Evolutionary conservation across 1,284 basidiomycete species (phyloP).

Genomic region (Cryptococcus maquisensis): DNA sequence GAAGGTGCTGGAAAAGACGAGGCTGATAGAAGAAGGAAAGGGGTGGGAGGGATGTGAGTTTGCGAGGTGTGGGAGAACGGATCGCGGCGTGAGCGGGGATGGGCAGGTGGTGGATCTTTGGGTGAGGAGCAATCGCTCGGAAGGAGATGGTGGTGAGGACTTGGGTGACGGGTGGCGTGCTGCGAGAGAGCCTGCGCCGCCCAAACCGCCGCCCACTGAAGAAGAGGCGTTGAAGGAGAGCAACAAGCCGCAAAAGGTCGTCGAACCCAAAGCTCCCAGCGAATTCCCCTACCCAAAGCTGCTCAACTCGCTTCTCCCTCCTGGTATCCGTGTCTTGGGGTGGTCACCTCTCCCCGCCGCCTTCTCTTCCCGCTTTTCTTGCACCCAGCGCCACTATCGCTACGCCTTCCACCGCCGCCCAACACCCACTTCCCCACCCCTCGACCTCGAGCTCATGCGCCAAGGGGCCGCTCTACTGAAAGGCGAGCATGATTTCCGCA

Average conservation of each 20-base stretch:
- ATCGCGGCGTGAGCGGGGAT: constrained; percentile 88
- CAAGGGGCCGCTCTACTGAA: constrained; percentile 67
- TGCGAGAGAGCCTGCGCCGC: constrained; percentile 6
- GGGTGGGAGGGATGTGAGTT: constrained; percentile 85
- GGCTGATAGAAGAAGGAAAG: constrained; percentile 65
- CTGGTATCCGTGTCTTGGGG: constrained; percentile 83
- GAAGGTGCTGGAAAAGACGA: constrained; percentile 69
- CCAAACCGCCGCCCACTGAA: neutral
- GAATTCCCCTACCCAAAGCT: constrained; percentile 76
- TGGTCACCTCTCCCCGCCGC: constrained; percentile 82
- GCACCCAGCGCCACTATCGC: constrained; percentile 88
- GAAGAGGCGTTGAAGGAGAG: constrained; percentile 2
- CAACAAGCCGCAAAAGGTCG: neutral
- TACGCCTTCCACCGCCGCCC: constrained; percentile 71
- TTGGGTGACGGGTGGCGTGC: constrained; percentile 25
- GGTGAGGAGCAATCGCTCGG: constrained; percentile 60
- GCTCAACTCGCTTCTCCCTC: constrained; percentile 86
- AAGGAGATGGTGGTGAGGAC: constrained; percentile 29
- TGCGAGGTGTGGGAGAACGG: constrained; percentile 88
- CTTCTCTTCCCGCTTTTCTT: constrained; percentile 88
- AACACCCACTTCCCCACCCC: constrained; percentile 43
- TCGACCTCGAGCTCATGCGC: constrained; percentile 73
- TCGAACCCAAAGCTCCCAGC: constrained; percentile 24
- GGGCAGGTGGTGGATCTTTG: constrained; percentile 92
- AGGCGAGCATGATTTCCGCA: constrained; percentile 93